Percentiles rank a stretch among this genome's conserved stretches.
phyloP scores from a whole-genome alignment of 805 yeast genomes.

The Isabelozyma heimii region DNA sequence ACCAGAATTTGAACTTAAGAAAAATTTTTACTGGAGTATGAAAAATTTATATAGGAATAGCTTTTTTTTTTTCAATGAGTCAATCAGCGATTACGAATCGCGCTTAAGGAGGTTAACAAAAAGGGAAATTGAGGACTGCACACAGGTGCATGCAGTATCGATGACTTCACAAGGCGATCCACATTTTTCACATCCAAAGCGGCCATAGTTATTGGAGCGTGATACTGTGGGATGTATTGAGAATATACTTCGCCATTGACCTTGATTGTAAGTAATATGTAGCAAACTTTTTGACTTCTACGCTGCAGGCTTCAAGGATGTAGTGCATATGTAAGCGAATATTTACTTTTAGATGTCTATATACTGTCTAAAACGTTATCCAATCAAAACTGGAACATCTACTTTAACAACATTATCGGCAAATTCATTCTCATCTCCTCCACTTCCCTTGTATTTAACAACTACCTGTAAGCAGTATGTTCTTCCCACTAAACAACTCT shows the following conservation, averaged over 20 bases:
- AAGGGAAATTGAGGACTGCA: neutral
- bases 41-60: neutral
- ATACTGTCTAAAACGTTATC: slow-evolving; percentile 10
- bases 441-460: slow-evolving; percentile 42
- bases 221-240: too few relatives aligned
- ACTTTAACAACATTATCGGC: slow-evolving; percentile 28
- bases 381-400: slow-evolving; percentile 38
- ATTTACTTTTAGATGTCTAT: neutral
- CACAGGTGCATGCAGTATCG: neutral
- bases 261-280: too few relatives aligned
- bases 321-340: neutral
- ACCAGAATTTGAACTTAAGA: neutral
- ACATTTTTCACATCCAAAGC: neutral
- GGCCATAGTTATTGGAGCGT: too few relatives aligned
- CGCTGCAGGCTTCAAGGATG: too few relatives aligned
- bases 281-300: too few relatives aligned
- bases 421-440: slow-evolving; percentile 31
- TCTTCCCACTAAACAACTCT: slow-evolving; percentile 60
- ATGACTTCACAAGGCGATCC: neutral
- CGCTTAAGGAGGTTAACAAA: neutral
- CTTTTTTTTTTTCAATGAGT: neutral
- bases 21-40: neutral
- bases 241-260: too few relatives aligned
- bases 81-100: neutral
- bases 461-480: slow-evolving; percentile 50